phyloP scores from a whole-genome alignment of 225 moss, liverwort and hornwort genomes.

The Pseudoscleropodium purum region DNA sequence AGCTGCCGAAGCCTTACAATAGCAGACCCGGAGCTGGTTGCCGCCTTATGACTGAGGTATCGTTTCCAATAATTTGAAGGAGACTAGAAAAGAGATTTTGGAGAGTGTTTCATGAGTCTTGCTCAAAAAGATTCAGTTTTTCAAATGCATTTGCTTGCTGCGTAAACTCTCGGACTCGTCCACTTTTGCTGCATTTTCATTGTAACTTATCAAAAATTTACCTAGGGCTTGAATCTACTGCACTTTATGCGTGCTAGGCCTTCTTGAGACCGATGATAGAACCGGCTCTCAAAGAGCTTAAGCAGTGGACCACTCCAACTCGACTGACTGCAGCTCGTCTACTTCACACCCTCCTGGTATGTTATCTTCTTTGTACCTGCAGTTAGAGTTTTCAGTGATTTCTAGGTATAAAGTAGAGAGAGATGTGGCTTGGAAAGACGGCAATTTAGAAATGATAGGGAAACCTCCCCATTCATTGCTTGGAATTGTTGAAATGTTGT shows the following conservation, averaged over 20 bases:
- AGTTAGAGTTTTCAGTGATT: not conserved
- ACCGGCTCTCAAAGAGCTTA: constrained; percentile 51
- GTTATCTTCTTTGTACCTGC: not conserved
- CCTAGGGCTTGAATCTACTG: not conserved
- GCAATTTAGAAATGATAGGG: not conserved
- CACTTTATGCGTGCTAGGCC: constrained; percentile 14
- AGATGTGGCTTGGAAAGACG: too few relatives aligned
- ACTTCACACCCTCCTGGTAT: constrained; percentile 65
- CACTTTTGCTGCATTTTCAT: not conserved
- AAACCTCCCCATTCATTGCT: not conserved
- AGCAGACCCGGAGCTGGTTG: constrained; percentile 60
- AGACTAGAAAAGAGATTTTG: not conserved
- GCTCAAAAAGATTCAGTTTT: not conserved
- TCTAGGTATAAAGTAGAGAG: not conserved
- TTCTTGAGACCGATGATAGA: constrained; percentile 51
- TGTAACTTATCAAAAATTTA: not conserved
- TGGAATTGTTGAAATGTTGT: not conserved
- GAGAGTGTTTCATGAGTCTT: not conserved
- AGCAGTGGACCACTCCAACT: constrained; percentile 63
- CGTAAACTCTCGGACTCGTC: not conserved
- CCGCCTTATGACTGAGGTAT: constrained; percentile 70
- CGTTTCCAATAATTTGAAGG: not conserved
- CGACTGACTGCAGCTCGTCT: constrained; percentile 76
- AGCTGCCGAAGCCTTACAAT: constrained; percentile 46
- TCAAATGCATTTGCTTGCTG: not conserved